Conservation (phyloP, 495 filamentous ascomycete genomes). For the Penicillium lagena region DNA sequence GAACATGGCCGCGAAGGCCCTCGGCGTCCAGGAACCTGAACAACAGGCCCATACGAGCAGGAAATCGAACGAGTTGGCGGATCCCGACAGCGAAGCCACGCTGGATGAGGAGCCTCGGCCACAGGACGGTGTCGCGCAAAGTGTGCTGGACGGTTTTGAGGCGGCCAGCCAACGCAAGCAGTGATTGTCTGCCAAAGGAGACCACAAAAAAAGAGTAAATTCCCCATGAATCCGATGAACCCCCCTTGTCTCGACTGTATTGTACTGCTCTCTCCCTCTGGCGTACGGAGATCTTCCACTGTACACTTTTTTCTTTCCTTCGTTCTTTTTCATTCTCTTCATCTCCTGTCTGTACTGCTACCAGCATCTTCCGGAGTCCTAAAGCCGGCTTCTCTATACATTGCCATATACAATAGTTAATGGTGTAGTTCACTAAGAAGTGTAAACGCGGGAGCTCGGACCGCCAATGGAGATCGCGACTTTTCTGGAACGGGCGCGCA, state of each 20-base stretch:
- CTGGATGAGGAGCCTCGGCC: constrained; percentile 11
- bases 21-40: constrained; percentile 20
- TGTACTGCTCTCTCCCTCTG: background rate
- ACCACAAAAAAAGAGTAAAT: constrained; percentile 1
- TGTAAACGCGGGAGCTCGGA: constrained; percentile 29
- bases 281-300: no score
- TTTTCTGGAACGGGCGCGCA: constrained; percentile 30
- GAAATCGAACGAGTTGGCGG: constrained; percentile 9
- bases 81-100: background rate
- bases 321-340: constrained; percentile 2
- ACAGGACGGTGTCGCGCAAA: constrained; percentile 32
- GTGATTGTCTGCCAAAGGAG: constrained; percentile 18
- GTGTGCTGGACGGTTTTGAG: constrained; percentile 48
- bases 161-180: constrained; percentile 23
- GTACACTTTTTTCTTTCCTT: background rate
- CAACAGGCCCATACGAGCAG: background rate
- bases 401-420: background rate
- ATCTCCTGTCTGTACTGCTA: constrained; percentile 1
- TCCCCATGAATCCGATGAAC: constrained; percentile 6
- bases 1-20: constrained; percentile 50
- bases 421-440: background rate
- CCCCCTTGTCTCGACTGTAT: constrained; percentile 1
- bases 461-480: constrained; percentile 39
- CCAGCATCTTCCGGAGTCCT: no score
- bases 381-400: background rate